Conservation (phyloP, 495 filamentous ascomycete genomes). For the Penicillium canariense region DNA sequence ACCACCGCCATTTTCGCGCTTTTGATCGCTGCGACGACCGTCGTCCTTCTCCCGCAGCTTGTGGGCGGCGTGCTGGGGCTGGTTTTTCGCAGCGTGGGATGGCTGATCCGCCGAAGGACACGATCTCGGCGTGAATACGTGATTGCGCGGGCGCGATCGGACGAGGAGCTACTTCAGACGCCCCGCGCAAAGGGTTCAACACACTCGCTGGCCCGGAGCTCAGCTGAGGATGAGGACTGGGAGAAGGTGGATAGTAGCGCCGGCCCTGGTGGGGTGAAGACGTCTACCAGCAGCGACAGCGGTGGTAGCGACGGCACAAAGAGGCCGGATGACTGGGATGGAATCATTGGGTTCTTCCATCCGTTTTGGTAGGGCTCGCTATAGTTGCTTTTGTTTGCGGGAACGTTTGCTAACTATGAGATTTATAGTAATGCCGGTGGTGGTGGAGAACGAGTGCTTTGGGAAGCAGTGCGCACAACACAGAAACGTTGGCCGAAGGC, state of each 20-base stretch:
- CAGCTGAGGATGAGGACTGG: conserved; percentile 65
- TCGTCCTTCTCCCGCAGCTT: conserved; percentile 39
- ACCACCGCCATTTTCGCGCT: conserved; percentile 33
- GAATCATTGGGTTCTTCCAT: conserved; percentile 93
- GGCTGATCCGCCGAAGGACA: conserved; percentile 64
- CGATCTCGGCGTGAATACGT: conserved; percentile 62
- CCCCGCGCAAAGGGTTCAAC: conserved; percentile 33
- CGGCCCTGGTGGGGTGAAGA: conserved; percentile 47
- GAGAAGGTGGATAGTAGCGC: conserved; percentile 65
- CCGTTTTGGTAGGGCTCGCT: conserved; percentile 72
- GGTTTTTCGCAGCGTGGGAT: conserved; percentile 53
- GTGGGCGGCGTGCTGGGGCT: conserved; percentile 34
- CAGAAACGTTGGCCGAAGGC: conserved; percentile 87
- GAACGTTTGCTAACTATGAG: neutral
- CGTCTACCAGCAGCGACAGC: conserved; percentile 45
- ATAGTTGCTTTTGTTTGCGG: neutral
- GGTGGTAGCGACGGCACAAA: conserved; percentile 12
- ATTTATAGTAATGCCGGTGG: conserved; percentile 81
- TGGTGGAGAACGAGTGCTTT: conserved; percentile 92
- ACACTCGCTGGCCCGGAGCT: conserved; percentile 17
- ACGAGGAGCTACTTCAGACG: conserved; percentile 51
- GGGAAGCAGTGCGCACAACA: conserved; percentile 90
- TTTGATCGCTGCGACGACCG: conserved; percentile 35
- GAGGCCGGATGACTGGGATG: conserved; percentile 61
- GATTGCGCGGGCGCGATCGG: conserved; percentile 55